Base-by-base conservation (phyloP, 2,329 filamentous ascomycete species). In the Exserohilum turcica region DNA sequence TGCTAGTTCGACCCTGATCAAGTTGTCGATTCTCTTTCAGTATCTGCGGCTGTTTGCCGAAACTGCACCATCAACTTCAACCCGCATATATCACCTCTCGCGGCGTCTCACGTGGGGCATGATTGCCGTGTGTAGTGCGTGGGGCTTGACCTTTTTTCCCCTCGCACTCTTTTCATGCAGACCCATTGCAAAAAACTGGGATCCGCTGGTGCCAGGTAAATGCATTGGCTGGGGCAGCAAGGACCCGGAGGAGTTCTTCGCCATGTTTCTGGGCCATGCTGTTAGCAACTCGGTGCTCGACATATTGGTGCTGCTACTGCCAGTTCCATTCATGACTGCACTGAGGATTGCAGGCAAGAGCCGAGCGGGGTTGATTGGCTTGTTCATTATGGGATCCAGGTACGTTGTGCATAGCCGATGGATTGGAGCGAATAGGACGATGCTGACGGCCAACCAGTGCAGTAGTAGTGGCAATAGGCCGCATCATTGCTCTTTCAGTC, bases 151-250 rank as follows among this genome's bases (percentile, higher is more conserved):
- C 2, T 75, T 72, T 48, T 58, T 64, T 39, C 15, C 66, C 6
- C 55, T 75, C 5, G 66, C 69, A 6, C 19, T 71, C 54, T 73
- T 75, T 39, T 52, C 65, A 4, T 74, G 67, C 35, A 61, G 35
- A 3, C 68, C 72, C 1, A 61, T 71, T 5, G 46, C 50, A 0
- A 72, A 71, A 38, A 68, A 70, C 36, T 76, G 73, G 73, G 57
- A 67, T 3, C 37, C 47, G 2, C 32, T 9, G 0, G 18, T 63
- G 0, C 6, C 46, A 0, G 71, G 72, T 1, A 65, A 56, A 18
- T 76, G 73, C 24, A 54, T 75, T 3, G 68, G 64, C 5, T 76
- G 70, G 66, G 73, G 73, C n/a, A 65, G 61, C 36, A 74, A 74
- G 29, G 46, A 66, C 2, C 60, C 68, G 0, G 27, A 57, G 1